phyloP scores from a whole-genome alignment of 2,329 filamentous ascomycete species.

The Aspergillus flavus region DNA sequence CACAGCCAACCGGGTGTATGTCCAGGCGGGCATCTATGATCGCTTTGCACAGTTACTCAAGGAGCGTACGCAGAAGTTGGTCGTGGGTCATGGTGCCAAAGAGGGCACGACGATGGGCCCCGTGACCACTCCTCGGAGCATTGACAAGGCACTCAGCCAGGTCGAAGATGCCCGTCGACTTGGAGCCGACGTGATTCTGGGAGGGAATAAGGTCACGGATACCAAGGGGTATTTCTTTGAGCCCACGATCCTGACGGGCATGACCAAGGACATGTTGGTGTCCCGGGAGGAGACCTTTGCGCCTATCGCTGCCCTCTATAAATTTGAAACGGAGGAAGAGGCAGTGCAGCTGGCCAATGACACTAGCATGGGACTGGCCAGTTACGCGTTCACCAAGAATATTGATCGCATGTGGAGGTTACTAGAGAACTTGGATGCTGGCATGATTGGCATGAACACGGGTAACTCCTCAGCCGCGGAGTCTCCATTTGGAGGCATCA shows the following conservation, averaged over 20 bases:
- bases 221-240: constrained; percentile 71
- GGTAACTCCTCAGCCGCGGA: constrained; percentile 68
- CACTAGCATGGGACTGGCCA: constrained; percentile 67
- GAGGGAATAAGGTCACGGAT: constrained; percentile 52
- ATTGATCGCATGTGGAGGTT: constrained; percentile 67
- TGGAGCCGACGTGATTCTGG: constrained; percentile 66
- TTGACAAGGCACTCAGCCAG: constrained; percentile 60
- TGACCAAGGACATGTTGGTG: constrained; percentile 61
- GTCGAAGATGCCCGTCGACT: constrained; percentile 65
- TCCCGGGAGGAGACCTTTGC: constrained; percentile 67
- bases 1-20: constrained; percentile 49
- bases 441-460: constrained; percentile 69
- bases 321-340: constrained; percentile 68
- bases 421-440: constrained; percentile 68
- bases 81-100: constrained; percentile 62
- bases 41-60: constrained; percentile 58
- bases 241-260: constrained; percentile 65
- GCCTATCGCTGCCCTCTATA: constrained; percentile 64
- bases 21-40: constrained; percentile 49
- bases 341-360: constrained; percentile 62
- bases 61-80: constrained; percentile 54
- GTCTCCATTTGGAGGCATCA: constrained; percentile 68
- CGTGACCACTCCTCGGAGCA: constrained; percentile 58
- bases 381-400: constrained; percentile 70
- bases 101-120: constrained; percentile 62